A percentile compares a stretch with the other conserved stretches of the same genome.
Evolutionary conservation across 306 rosid species (phyloP).

Genomic region (Calophaca sinica): DNA sequence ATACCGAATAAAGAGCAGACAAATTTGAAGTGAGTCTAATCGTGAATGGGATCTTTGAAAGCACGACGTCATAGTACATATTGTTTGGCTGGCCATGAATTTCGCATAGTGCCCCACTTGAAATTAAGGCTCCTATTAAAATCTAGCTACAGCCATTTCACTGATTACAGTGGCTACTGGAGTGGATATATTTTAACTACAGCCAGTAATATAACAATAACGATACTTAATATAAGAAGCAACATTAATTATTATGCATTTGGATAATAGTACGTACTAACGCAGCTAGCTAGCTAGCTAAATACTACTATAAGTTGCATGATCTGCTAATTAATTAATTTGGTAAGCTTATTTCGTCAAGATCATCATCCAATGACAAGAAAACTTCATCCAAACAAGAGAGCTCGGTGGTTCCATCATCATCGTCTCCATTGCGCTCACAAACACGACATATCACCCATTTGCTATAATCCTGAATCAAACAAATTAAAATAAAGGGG

Average conservation of each 20-base stretch:
- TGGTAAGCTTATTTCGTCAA: conserved; percentile 89
- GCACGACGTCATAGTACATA: conserved; percentile 43
- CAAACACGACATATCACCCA: conserved; percentile 83
- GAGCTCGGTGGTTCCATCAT: conserved; percentile 66
- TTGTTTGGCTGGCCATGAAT: conserved; percentile 45
- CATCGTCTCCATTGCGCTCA: conserved; percentile 55
- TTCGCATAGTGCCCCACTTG: conserved; percentile 55
- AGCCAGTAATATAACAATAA: no score
- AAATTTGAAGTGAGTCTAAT: conserved; percentile 26
- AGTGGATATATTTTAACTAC: no score
- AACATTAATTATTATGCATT: no score
- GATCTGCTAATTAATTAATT: no score
- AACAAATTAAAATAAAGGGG: background rate
- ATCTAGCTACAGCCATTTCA: conserved; percentile 16
- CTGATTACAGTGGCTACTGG: no score
- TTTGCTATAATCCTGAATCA: conserved; percentile 63
- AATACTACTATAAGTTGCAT: no score
- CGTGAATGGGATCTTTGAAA: conserved; percentile 41
- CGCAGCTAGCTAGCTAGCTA: no score
- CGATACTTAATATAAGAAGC: no score
- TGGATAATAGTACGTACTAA: no score
- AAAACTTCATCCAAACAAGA: conserved; percentile 94
- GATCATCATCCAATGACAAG: conserved; percentile 91
- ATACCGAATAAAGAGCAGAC: background rate
- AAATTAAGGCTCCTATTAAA: conserved; percentile 31